Evolutionary conservation across 192 early-diverging fungal genomes (phyloP), one percentile per base, ranked within the genome.

Genomic region (Gaertneriomyces sp.): DNA sequence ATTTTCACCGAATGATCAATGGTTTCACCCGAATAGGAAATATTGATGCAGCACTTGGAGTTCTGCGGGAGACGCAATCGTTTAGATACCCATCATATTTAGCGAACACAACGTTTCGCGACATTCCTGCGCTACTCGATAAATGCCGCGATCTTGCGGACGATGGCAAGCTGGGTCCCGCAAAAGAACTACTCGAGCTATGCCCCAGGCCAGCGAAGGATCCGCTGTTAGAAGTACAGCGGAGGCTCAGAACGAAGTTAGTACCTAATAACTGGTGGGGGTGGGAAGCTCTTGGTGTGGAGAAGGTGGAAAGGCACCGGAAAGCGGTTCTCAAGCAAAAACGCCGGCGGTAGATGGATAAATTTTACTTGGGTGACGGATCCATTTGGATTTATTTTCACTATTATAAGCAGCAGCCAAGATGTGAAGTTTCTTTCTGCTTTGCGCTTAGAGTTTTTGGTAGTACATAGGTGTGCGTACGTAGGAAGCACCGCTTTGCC

Each of bases 61-160:
- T 53, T n/a, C 20, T 82, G 16, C 58, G 71, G 25, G 52, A 63
- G 9, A n/a, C 73, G 17, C 61, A 58, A 7, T 44, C 42, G 6
- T 82, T 79, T 52, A 60, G 81, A 47, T 25, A 72, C 16, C 68
- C 64, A 4, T 45, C 42, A 53, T 82, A 79, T 62, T 68, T 82
- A 7, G 69, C 75, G 3, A 68, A 58, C 5, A 66, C 76, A 19
- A 45, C 42, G 7, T 75, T 76, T 19, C 41, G 16, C 3, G 63
- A 82, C 38, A 54, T 79, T 12, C 43, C 60, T 7, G 53, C 42
- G n/a, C 56, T 82, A 6, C 61, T 80, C n/a, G 60, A 68, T 12
- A 53, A 66, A 39, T 47, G 45, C 4, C 53, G 64, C 11, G 53
- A 60, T 17, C 47, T 59, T 14, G 81, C 81, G 4, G 71, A 77